Evolutionary conservation across 306 rosid genomes (phyloP), one percentile per base, ranked within the genome.

Genomic region (Trichosanthes cucumerina): DNA sequence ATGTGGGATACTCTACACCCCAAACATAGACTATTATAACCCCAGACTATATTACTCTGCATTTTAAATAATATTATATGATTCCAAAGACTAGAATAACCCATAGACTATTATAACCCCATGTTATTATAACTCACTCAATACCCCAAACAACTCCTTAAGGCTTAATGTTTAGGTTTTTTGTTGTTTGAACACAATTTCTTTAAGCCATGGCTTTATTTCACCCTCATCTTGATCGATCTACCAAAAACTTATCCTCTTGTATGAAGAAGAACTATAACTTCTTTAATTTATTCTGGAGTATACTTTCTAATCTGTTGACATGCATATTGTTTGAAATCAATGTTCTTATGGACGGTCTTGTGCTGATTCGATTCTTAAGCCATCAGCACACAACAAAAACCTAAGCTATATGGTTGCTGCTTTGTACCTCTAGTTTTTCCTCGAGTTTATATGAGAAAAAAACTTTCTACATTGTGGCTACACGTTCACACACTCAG

Each of bases 371-470:
- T 80, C 24, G 82, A 79, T 66, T 62, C 43, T 52, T 2, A 24
- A 69, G 47, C 43, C 80, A 11, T 82, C 80, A 53, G 84, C 87
- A 81, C 83, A 28, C 58, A 76, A 79, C 84, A 76, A 33, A 38
- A 79, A 52, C 85, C 79, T 83, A 84, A 80, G 80, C 84, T 88
- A 66, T 58, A 88, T 76, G 65, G 13, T 63, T 79, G 86, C 86
- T 62, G 44, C 65, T 80, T 82, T 77, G 81, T 79, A 63, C 76
- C 86, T 83, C 78, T 62, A 79, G 60, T 52, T 84, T 71, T 77
- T 84, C 57, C 81, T 49, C 23, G 21, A 10, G 36, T 5, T 5
- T 31, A 24, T n/a, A n/a, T n/a, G n/a, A 3, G 4, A 75, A 49
- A 10, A 77, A 81, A 66, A 52, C 81, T 77, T 73, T 82, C 62